Evolutionary conservation across 2,329 filamentous ascomycete species (phyloP).

Genomic region (Erysiphe pisi): DNA sequence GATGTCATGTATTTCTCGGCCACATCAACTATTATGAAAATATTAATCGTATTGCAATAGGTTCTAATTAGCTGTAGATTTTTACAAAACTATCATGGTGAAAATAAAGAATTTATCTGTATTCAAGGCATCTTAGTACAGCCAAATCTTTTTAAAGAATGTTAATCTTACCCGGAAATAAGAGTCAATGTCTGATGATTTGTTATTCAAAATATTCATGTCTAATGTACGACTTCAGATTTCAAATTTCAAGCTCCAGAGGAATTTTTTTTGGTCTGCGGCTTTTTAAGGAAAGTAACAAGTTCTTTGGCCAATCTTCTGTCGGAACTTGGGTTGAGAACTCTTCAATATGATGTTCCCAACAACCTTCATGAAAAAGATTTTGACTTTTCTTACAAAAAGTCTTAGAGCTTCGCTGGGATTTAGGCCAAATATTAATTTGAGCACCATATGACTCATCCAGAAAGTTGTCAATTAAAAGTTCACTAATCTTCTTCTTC

Average conservation of each 20-base stretch:
- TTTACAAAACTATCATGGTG: too few species aligned
- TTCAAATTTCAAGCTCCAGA: background rate
- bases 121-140: too few species aligned
- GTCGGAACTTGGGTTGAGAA: conserved; percentile 31
- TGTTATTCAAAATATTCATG: too few species aligned
- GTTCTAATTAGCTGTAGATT: too few species aligned
- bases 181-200: background rate
- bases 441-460: conserved; percentile 53
- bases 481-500: conserved; percentile 46
- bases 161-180: background rate
- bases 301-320: conserved; percentile 33
- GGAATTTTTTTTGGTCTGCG: conserved; percentile 30
- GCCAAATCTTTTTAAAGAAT: too few species aligned
- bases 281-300: conserved; percentile 32
- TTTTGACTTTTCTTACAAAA: conserved; percentile 37
- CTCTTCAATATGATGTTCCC: conserved; percentile 45
- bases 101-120: too few species aligned
- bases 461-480: conserved; percentile 56
- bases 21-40: too few species aligned
- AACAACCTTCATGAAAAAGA: conserved; percentile 45
- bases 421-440: conserved; percentile 47
- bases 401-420: conserved; percentile 36
- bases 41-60: too few species aligned
- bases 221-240: too few species aligned
- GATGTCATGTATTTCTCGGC: too few species aligned